Base-by-base conservation (phyloP, 1,284 basidiomycete species). In the Ceratobasidium theobromae region DNA sequence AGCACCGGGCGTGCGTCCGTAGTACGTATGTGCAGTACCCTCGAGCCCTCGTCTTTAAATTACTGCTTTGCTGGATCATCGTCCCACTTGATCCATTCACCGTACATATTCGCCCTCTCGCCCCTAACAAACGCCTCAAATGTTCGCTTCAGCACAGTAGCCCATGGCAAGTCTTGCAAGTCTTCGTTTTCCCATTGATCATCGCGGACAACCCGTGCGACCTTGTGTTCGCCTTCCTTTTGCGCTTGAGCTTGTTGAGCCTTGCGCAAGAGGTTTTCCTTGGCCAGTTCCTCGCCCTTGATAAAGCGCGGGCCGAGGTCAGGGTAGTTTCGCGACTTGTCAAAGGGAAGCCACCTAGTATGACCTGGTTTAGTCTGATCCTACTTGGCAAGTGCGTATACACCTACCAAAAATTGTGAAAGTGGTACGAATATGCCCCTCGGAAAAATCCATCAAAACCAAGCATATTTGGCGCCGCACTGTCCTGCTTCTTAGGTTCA, bases 31-130 rank as follows among this genome's bases (percentile, higher is more conserved):
- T 27, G 45, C 43, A 45, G 55, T 40, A n/a, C 43, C 41, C n/a
- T n/a, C n/a, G n/a, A 25, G 9, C 43, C 53, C n/a, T 28, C 38
- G 3, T 23, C n/a, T 27, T 43, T 28, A 25, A n/a, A 23, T 5
- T 23, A 28, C 46, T 11, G 8, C 6, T 23, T 21, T 8, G 9
- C 43, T 23, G 9, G 8, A 9, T 18, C 21, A 51, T 32, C 16
- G n/a, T 23, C 51, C 78, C 79, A 79, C 53, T 75, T 69, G 53
- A 80, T 70, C 77, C 88, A 93, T 76, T 95, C 92, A 60, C 92
- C 93, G 72, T 95, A 96, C 88, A 94, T 90, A 75, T 94, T 95
- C 14, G 93, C 92, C 69, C 82, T 78, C 77, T 96, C 94, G 18
- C 88, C 91, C 48, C 94, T 84, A 66, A 96, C 74, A 76, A 91